Conservation (phyloP, 2,329 filamentous ascomycete genomes). For the Curvularia sp. region DNA sequence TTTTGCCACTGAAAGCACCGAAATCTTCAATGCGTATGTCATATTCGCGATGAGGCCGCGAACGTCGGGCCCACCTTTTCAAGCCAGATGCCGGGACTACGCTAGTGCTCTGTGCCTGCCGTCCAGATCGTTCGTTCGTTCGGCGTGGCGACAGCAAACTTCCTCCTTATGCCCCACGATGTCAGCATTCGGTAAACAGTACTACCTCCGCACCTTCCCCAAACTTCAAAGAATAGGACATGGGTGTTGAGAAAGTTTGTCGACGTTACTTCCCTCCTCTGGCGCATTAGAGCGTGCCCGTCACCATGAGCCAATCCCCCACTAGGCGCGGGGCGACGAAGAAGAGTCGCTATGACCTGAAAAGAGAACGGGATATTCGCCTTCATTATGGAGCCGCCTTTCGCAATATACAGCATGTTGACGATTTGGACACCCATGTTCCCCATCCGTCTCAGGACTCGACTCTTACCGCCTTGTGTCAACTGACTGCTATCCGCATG, state of each 20-base stretch:
- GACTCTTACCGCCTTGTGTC: conserved; percentile 45
- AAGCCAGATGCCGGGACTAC: neutral
- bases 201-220: neutral
- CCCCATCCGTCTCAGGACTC: conserved; percentile 36
- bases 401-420: conserved; percentile 31
- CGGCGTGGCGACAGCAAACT: conserved; percentile 20
- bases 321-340: conserved; percentile 7
- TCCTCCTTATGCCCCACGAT: conserved; percentile 10
- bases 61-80: neutral
- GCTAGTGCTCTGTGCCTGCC: conserved; percentile 7
- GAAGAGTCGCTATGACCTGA: conserved; percentile 21
- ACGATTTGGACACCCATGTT: conserved; percentile 21
- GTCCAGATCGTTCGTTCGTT: conserved; percentile 1
- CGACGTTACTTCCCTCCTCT: neutral
- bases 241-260: neutral
- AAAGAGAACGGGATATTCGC: conserved; percentile 38
- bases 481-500: conserved; percentile 46
- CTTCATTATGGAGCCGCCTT: conserved; percentile 37
- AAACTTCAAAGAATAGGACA: neutral
- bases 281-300: neutral
- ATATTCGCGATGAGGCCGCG: neutral
- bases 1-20: conserved; percentile 1
- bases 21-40: neutral
- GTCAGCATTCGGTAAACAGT: neutral
- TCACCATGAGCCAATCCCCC: conserved; percentile 13